Conservation (phyloP, 306 rosid genomes). For the Pterocarpus santalinus region DNA sequence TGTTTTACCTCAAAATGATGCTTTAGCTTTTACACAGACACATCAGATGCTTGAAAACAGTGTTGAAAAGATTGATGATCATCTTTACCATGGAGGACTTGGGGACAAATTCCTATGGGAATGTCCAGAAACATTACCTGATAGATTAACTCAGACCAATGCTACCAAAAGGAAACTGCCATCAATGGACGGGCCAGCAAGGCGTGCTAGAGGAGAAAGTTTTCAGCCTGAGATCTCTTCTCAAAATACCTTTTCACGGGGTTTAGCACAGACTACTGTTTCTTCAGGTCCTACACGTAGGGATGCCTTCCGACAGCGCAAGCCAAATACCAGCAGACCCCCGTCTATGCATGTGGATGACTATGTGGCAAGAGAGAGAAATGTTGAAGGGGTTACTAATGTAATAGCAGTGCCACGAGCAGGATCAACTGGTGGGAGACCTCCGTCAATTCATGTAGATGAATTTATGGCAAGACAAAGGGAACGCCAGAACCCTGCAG, state of each 20-base stretch:
- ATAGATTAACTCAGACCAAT: slow-evolving; percentile 70
- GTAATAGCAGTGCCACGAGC: slow-evolving; percentile 84
- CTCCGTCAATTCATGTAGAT: slow-evolving; percentile 98
- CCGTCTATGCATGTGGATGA: slow-evolving; percentile 99
- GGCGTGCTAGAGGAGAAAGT: slow-evolving; percentile 93
- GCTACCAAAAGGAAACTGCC: slow-evolving; percentile 66
- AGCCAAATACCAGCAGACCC: slow-evolving; percentile 99
- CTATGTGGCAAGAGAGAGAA: slow-evolving; percentile 96
- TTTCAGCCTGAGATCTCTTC: slow-evolving; percentile 66
- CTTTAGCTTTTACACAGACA: slow-evolving; percentile 58
- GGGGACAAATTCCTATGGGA: slow-evolving; percentile 91
- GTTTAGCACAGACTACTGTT: slow-evolving; percentile 61
- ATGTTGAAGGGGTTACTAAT: slow-evolving; percentile 77
- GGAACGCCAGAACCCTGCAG: slow-evolving; percentile 91
- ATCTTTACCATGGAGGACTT: slow-evolving; percentile 66
- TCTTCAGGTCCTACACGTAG: slow-evolving; percentile 92
- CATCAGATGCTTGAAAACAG: slow-evolving; percentile 62
- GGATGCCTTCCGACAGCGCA: slow-evolving; percentile 96
- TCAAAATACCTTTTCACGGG: slow-evolving; percentile 79
- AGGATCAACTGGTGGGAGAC: slow-evolving; percentile 94
- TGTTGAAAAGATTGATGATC: slow-evolving; percentile 70
- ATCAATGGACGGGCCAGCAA: slow-evolving; percentile 69
- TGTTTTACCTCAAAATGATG: slow-evolving; percentile 57
- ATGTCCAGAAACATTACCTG: slow-evolving; percentile 94
- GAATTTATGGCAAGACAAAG: slow-evolving; percentile 99